Conservation (phyloP, 306 rosid genomes). For the Lathyrus aphaca region DNA sequence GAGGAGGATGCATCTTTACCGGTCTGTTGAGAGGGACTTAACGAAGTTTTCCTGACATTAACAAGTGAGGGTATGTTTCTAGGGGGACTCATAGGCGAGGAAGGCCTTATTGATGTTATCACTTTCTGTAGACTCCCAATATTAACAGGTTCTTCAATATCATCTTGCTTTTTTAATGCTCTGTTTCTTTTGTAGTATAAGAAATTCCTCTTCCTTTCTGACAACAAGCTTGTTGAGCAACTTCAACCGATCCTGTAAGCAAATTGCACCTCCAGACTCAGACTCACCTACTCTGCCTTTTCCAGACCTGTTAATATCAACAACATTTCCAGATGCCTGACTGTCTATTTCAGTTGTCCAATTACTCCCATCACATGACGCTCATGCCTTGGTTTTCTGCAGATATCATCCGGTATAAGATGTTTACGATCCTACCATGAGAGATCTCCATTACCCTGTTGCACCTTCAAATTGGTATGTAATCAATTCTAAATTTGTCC, state of each 20-base stretch:
- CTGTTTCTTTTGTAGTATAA: constrained; percentile 56
- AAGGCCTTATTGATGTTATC: constrained; percentile 56
- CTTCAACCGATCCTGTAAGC: constrained; percentile 66
- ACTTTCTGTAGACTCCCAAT: constrained; percentile 60
- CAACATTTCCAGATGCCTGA: constrained; percentile 65
- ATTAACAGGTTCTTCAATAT: constrained; percentile 57
- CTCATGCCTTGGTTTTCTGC: no score
- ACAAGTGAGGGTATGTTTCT: constrained; percentile 46
- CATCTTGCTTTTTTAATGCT: constrained; percentile 59
- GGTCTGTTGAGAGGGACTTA: constrained; percentile 47
- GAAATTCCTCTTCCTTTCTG: constrained; percentile 65
- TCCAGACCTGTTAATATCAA: constrained; percentile 49
- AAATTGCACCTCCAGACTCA: constrained; percentile 56
- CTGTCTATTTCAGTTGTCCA: constrained; percentile 69
- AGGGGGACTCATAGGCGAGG: constrained; percentile 64
- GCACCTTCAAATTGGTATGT: no score
- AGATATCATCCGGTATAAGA: no score
- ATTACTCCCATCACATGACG: constrained; percentile 47
- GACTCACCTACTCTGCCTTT: constrained; percentile 59
- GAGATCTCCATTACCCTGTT: no score
- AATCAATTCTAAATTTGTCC: no score
- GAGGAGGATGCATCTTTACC: constrained; percentile 53
- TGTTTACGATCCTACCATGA: no score
- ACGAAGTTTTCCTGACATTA: constrained; percentile 56
- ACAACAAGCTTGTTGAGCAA: constrained; percentile 61